A percentile compares a stretch with the other conserved stretches of the same genome.
Evolutionary conservation across 371 early-diverging fungal species (phyloP).

Genomic region (Sporodiniella umbellata): DNA sequence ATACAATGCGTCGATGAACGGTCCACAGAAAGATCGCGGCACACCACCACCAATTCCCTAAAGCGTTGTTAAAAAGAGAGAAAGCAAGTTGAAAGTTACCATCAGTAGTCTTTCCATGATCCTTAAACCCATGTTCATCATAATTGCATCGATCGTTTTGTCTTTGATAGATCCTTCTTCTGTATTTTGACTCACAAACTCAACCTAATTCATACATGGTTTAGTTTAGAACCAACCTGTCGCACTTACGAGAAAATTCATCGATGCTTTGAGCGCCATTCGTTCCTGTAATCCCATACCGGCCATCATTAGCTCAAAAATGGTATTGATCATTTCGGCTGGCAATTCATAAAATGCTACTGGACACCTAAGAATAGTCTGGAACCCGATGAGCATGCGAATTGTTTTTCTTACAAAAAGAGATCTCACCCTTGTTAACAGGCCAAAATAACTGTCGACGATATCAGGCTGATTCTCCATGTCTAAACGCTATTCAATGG

Average conservation of each 20-base stretch:
- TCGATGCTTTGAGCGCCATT: slow-evolving; percentile 55
- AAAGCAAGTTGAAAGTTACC: slow-evolving; percentile 25
- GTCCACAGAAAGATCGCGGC: slow-evolving; percentile 66
- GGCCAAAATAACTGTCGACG: slow-evolving; percentile 42
- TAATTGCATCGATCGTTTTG: slow-evolving; percentile 38
- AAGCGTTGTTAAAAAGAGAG: slow-evolving; percentile 1
- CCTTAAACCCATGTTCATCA: slow-evolving; percentile 48
- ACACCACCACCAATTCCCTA: slow-evolving; percentile 71
- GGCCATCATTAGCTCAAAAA: slow-evolving; percentile 52
- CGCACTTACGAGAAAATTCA: slow-evolving; percentile 59
- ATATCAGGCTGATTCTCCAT: slow-evolving; percentile 42
- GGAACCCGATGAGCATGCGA: too few species aligned
- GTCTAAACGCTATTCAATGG: slow-evolving; percentile 20
- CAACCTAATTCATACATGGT: slow-evolving; percentile 28
- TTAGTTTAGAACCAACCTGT: too few species aligned
- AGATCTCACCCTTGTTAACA: slow-evolving; percentile 57
- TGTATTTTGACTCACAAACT: slow-evolving; percentile 50
- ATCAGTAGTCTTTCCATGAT: slow-evolving; percentile 54
- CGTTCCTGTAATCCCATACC: slow-evolving; percentile 61
- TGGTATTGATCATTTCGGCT: slow-evolving; percentile 39
- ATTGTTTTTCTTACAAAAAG: background rate
- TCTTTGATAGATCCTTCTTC: slow-evolving; percentile 36
- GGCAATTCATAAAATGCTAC: slow-evolving; percentile 55
- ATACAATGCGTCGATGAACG: slow-evolving; percentile 60
- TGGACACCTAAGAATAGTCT: slow-evolving; percentile 56